Conservation (phyloP, 208 protist species). For the Tritrichomonas musculus region DNA sequence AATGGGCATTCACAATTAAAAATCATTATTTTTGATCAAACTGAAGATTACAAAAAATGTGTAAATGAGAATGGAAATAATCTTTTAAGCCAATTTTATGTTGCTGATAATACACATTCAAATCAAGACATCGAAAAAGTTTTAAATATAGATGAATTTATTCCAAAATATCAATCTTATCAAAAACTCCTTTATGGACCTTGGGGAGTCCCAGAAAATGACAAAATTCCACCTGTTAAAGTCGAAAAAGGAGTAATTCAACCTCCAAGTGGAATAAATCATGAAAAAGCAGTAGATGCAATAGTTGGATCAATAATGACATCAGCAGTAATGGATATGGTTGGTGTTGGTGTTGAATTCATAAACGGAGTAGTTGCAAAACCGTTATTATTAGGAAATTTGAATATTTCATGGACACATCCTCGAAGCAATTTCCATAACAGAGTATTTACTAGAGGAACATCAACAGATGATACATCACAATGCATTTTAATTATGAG, state of each 20-base stretch:
- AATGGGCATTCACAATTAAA: neutral
- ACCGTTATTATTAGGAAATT: neutral
- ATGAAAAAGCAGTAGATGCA: neutral
- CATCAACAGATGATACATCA: neutral
- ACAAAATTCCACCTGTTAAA: neutral
- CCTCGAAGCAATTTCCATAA: too few species aligned
- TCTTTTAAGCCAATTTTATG: too few species aligned
- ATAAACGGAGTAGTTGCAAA: neutral
- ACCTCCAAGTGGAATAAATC: neutral
- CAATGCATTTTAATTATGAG: neutral
- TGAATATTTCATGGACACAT: neutral
- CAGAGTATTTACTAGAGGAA: neutral
- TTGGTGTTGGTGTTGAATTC: neutral
- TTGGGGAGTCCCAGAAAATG: neutral
- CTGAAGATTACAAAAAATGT: too few species aligned
- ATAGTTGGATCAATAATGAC: neutral
- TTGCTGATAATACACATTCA: neutral
- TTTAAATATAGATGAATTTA: too few species aligned
- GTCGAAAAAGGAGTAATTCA: neutral
- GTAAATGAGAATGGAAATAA: neutral
- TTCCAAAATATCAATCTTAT: too few species aligned
- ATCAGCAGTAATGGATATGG: neutral
- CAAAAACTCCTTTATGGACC: neutral
- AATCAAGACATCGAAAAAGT: too few species aligned
- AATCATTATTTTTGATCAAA: too few species aligned